Percentiles rank a stretch among this genome's conserved stretches.
phyloP scores from a whole-genome alignment of 2,329 filamentous ascomycete genomes.

The Aurifilum marmelostoma region DNA sequence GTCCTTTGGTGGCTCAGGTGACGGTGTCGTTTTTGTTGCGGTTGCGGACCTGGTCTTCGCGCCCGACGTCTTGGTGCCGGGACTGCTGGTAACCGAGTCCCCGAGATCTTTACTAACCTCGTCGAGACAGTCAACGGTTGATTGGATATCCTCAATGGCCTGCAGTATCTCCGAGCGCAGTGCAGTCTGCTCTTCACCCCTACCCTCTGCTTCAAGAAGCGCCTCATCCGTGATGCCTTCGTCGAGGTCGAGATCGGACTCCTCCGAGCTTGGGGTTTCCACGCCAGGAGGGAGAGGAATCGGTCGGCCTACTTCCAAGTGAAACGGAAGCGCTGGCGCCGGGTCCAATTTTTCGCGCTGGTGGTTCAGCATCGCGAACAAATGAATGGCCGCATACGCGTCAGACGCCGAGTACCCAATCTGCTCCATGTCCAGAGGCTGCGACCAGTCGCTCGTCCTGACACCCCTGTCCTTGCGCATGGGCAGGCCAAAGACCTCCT shows the following conservation, averaged over 20 bases:
- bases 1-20: constrained; percentile 40
- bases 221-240: constrained; percentile 8
- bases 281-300: constrained; percentile 59
- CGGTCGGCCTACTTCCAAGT: constrained; percentile 67
- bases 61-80: constrained; percentile 15
- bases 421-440: constrained; percentile 64
- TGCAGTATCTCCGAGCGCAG: background rate
- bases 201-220: constrained; percentile 20
- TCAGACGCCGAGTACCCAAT: constrained; percentile 78
- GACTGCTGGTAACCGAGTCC: background rate
- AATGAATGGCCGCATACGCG: constrained; percentile 75
- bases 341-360: constrained; percentile 69
- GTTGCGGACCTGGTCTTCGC: constrained; percentile 17
- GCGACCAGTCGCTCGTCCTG: constrained; percentile 75
- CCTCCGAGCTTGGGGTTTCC: constrained; percentile 36
- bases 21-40: constrained; percentile 23
- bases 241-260: constrained; percentile 35
- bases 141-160: background rate
- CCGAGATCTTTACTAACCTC: constrained; percentile 1
- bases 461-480: constrained; percentile 74
- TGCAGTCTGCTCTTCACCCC: background rate
- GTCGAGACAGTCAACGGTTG: background rate
- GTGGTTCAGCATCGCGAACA: constrained; percentile 73
- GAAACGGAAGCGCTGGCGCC: constrained; percentile 69
- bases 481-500: constrained; percentile 72